A percentile compares a stretch with the other conserved stretches of the same genome.
phyloP scores from a whole-genome alignment of 306 rosid species.

The Cucumis melo region DNA sequence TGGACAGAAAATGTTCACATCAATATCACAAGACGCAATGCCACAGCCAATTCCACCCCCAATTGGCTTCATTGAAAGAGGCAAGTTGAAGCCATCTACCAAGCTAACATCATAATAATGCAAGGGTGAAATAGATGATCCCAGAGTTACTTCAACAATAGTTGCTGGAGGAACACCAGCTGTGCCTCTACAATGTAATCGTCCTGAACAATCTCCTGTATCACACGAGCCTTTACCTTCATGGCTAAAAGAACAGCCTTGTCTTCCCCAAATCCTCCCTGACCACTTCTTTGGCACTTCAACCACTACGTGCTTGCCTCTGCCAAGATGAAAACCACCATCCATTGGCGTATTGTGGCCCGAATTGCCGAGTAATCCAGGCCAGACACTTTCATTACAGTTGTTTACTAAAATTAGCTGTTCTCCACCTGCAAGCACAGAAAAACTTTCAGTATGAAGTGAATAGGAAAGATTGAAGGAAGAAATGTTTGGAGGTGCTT shows the following conservation, averaged over 20 bases:
- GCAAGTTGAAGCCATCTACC: constrained; percentile 90
- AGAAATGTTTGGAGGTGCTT: background rate
- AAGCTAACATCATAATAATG: constrained; percentile 87
- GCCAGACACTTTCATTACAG: constrained; percentile 82
- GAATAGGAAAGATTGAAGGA: background rate
- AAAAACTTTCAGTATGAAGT: background rate
- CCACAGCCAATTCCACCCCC: constrained; percentile 95
- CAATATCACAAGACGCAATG: constrained; percentile 77
- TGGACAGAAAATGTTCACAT: constrained; percentile 83
- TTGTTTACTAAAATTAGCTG: constrained; percentile 80
- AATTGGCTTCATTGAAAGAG: constrained; percentile 83
- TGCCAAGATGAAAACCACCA: constrained; percentile 76
- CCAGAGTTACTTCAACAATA: constrained; percentile 87
- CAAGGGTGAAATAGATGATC: constrained; percentile 69
- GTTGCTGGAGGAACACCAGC: constrained; percentile 88
- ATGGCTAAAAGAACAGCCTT: constrained; percentile 56
- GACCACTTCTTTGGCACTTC: constrained; percentile 76
- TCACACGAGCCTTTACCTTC: constrained; percentile 56
- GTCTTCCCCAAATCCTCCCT: constrained; percentile 94
- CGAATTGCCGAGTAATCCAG: constrained; percentile 75
- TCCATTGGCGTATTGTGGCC: constrained; percentile 62
- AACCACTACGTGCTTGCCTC: constrained; percentile 56
- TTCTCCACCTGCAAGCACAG: constrained; percentile 54
- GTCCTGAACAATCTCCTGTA: constrained; percentile 64
- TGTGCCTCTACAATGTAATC: constrained; percentile 41